phyloP scores from a whole-genome alignment of 805 yeast species.

The Naumovozyma dairenensis region DNA sequence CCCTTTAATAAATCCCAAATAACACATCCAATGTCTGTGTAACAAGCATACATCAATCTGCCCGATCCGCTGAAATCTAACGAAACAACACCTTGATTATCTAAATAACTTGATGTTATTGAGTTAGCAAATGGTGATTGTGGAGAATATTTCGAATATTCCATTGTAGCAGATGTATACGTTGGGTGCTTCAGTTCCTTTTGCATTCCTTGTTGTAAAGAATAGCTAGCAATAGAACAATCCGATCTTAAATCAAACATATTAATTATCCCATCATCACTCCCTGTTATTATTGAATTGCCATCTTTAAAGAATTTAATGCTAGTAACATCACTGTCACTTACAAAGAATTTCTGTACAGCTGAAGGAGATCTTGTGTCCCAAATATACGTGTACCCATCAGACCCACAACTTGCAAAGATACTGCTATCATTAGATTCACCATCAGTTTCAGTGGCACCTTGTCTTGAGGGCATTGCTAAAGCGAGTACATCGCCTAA shows the following conservation, averaged over 20 bases:
- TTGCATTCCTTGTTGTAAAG: conserved; percentile 15
- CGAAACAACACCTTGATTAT: conserved; percentile 61
- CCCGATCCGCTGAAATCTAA: conserved; percentile 69
- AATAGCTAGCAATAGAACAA: conserved; percentile 50
- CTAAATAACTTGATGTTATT: conserved; percentile 29
- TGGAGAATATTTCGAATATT: conserved; percentile 17
- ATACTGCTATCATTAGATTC: conserved; percentile 17
- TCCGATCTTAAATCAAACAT: conserved; percentile 72
- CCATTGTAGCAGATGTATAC: conserved; percentile 18
- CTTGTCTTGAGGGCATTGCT: conserved; percentile 20
- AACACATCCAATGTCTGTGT: conserved; percentile 64
- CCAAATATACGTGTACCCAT: conserved; percentile 60
- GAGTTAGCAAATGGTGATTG: conserved; percentile 9
- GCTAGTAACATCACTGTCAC: conserved; percentile 55
- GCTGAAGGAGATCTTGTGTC: conserved; percentile 45
- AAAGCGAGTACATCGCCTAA: conserved; percentile 60
- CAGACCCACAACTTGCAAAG: conserved; percentile 59
- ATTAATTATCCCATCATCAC: conserved; percentile 66
- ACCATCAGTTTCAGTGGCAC: conserved; percentile 11
- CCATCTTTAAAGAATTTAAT: conserved; percentile 62
- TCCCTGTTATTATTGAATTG: conserved; percentile 59
- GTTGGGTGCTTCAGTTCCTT: conserved; percentile 11
- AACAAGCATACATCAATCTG: conserved; percentile 61
- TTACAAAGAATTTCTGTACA: conserved; percentile 42
- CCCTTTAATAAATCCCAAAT: conserved; percentile 70